These are phyloP conservation scores for Boeremia exigua DNA, from an alignment of 2,329 filamentous ascomycete genomes.

Conservation along the genomic window DNA sequence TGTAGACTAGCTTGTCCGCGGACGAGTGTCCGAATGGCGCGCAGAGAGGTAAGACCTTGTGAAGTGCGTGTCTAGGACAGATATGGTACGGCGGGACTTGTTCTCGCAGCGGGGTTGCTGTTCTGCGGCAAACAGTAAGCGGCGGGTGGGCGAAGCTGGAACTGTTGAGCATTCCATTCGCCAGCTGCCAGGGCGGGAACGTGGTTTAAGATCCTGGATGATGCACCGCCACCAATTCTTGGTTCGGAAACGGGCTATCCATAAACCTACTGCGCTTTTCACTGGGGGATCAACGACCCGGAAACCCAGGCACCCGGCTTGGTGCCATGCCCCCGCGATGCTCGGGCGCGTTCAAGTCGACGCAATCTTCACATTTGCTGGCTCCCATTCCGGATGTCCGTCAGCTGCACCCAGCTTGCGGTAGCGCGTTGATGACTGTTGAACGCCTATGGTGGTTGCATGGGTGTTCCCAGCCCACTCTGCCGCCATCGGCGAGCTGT, in stretches of 20 bases:
- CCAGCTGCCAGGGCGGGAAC: constrained; percentile 5
- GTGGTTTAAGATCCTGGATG: not conserved
- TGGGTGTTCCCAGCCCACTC: too few relatives aligned
- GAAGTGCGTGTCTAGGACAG: not conserved
- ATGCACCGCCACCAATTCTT: not conserved
- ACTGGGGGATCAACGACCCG: not conserved
- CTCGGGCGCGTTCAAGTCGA: not conserved
- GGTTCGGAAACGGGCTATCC: not conserved
- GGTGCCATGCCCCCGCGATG: not conserved
- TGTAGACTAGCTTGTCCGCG: not conserved
- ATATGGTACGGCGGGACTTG: not conserved
- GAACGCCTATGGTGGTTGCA: too few relatives aligned
- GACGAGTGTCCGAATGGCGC: not conserved
- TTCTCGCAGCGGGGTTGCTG: constrained; percentile 9
- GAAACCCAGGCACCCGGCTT: constrained; percentile 4
- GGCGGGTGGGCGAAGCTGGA: constrained; percentile 2
- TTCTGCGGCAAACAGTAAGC: constrained; percentile 3
- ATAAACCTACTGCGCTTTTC: not conserved
- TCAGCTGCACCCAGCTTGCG: too few relatives aligned
- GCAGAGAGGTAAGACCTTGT: not conserved
- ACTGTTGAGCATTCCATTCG: constrained; percentile 4
- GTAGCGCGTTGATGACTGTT: too few relatives aligned
- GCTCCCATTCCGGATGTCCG: too few relatives aligned
- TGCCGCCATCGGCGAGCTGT: too few relatives aligned
- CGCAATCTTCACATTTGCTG: too few relatives aligned